Conservation (phyloP, 352 stramenopile genomes). For the Thraustochytrium sp. region DNA sequence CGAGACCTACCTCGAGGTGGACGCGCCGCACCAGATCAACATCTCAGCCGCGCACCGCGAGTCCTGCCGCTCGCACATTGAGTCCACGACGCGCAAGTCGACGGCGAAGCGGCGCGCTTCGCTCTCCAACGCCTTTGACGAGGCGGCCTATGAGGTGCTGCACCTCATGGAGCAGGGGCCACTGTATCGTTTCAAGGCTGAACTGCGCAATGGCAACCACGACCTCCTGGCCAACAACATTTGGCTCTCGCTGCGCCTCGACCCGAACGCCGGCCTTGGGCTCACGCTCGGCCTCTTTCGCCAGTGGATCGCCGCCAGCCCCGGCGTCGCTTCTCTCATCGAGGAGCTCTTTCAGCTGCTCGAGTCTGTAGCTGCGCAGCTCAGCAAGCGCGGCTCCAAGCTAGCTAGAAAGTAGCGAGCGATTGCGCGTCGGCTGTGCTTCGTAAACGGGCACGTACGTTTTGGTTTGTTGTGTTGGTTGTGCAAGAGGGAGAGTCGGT, state of each 20-base stretch:
- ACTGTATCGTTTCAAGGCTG: slow-evolving; percentile 8
- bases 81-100: not conserved
- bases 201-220: not conserved
- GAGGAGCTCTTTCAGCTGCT: not conserved
- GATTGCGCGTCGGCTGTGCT: too few species aligned
- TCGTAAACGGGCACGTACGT: too few species aligned
- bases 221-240: not conserved
- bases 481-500: too few species aligned
- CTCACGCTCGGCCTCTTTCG: not conserved
- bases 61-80: not conserved
- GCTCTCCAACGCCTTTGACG: not conserved
- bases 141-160: not conserved
- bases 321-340: not conserved
- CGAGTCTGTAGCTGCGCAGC: not conserved
- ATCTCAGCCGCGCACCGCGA: not conserved
- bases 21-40: slow-evolving; percentile 1
- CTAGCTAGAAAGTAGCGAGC: too few species aligned
- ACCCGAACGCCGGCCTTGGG: not conserved
- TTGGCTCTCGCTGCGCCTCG: not conserved
- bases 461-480: too few species aligned
- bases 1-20: slow-evolving; percentile 7
- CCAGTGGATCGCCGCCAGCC: not conserved
- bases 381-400: not conserved
- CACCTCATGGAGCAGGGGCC: not conserved
- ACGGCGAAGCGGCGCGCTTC: not conserved